Base-by-base conservation (phyloP, 1,284 basidiomycete species). In the Amylostereum areolatum region DNA sequence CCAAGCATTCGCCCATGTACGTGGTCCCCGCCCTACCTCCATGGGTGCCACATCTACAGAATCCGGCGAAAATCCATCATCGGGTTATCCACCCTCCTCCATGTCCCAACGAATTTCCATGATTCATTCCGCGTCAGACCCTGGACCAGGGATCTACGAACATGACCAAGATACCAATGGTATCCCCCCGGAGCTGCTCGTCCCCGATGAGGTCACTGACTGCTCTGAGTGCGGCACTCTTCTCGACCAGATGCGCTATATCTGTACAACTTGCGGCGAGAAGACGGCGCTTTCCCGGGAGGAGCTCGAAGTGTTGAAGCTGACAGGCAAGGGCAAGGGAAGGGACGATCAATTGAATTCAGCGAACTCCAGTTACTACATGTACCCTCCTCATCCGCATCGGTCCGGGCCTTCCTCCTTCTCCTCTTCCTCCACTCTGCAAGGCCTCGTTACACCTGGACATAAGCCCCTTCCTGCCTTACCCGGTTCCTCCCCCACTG, bases 261-360 rank as follows among this genome's bases (percentile, higher is more conserved):
- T 93, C 11, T 96, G 92, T 60, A 78, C 83, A 5, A 85, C 83
- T 25, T 95, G 92, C 59, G 91, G 92, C 10, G 87, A 89, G 66
- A 86, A 81, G 67, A 66, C 74, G 46, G 77, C 68, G 5, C 54
- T 43, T 18, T 55, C 77, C 5, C 59, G 59, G 9, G 35, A 46
- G 3, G 54, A 52, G 50, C 55, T 51, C 33, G 52, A 58, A 33
- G 44, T 50, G 52, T 36, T 73, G 68, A 56, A 67, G 64, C 46
- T 60, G 52, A 50, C 54, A 8, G 55, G 46, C 10, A 61, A 60
- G 33, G 63, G 62, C 4, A 79, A 73, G 62, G 11, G n/a, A 5
- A 24, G 41, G 25, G 41, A 43, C 18, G 27, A 12, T 5, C 28
- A 28, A 5, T 35, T 35, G 9, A n/a, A 54, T 34, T 55, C 51